Evolutionary conservation across 805 yeast genomes (phyloP).

Genomic region (Scheffersomyces coipomensis): DNA sequence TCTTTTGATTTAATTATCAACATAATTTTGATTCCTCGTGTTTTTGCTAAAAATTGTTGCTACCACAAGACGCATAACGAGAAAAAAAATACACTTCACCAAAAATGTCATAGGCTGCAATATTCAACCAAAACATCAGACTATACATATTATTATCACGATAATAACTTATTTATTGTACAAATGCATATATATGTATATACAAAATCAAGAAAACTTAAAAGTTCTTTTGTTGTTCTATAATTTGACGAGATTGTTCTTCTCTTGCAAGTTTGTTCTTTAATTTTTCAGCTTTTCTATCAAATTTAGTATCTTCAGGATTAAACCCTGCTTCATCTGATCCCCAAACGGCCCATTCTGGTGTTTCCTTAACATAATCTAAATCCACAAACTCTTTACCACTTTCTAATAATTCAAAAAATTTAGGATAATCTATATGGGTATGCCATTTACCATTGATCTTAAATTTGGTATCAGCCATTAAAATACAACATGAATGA

Average conservation of each 20-base stretch:
- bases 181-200: not conserved
- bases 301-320: slow-evolving; percentile 74
- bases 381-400: slow-evolving; percentile 71
- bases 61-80: too few species aligned
- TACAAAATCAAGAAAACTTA: not conserved
- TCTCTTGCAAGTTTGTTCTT: slow-evolving; percentile 46
- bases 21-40: too few species aligned
- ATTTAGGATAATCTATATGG: slow-evolving; percentile 78
- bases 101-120: too few species aligned
- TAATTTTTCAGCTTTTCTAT: slow-evolving; percentile 60
- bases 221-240: slow-evolving; percentile 8
- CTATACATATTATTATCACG: too few species aligned
- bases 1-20: too few species aligned
- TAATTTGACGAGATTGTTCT: slow-evolving; percentile 12
- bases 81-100: too few species aligned
- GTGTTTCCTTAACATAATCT: slow-evolving; percentile 81
- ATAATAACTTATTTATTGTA: too few species aligned
- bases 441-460: slow-evolving; percentile 80
- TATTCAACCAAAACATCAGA: too few species aligned
- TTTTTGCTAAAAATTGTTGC: too few species aligned
- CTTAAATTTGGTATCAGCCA: slow-evolving; percentile 73
- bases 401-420: slow-evolving; percentile 64
- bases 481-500: slow-evolving; percentile 86
- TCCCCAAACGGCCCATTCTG: slow-evolving; percentile 91
- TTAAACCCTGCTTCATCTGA: slow-evolving; percentile 83